These are phyloP conservation scores for Geotrichum macrosporum DNA, from an alignment of 1,139 yeast species.

Conservation along the genomic window DNA sequence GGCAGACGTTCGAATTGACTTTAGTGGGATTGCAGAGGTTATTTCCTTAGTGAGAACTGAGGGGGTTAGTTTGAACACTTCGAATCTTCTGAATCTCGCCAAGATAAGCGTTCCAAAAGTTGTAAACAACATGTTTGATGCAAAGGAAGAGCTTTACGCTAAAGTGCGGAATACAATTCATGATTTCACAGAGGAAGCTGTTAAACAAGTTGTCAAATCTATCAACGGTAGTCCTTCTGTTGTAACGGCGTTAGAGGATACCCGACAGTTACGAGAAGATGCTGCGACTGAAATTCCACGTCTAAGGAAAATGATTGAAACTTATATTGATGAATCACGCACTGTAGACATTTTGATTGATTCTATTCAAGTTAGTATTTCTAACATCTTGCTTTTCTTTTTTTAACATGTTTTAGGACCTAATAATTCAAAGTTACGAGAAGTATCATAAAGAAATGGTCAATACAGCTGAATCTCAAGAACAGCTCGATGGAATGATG, in stretches of 20 bases:
- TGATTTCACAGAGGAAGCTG: constrained; percentile 50
- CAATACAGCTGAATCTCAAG: constrained; percentile 24
- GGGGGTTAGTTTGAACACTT: constrained; percentile 31
- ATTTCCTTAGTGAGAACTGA: constrained; percentile 44
- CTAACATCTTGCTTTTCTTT: background rate
- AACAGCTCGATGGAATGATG: constrained; percentile 31
- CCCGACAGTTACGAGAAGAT: constrained; percentile 46
- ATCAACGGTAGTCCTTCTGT: constrained; percentile 34
- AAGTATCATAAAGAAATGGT: constrained; percentile 40
- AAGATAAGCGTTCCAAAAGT: constrained; percentile 74
- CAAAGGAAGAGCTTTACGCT: constrained; percentile 68
- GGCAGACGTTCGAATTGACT: constrained; percentile 70
- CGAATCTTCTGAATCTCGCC: constrained; percentile 56
- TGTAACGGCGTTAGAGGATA: constrained; percentile 34
- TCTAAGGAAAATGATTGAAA: constrained; percentile 48
- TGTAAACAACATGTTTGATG: constrained; percentile 82
- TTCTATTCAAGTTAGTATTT: constrained; percentile 45
- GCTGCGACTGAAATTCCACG: constrained; percentile 53
- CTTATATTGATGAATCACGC: constrained; percentile 45
- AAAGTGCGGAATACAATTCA: constrained; percentile 70
- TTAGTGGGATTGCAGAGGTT: constrained; percentile 59
- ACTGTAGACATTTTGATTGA: constrained; percentile 51
- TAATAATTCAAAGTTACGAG: constrained; percentile 48
- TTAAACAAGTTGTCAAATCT: constrained; percentile 35
- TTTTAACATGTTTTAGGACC: constrained; percentile 36